Base-by-base conservation (phyloP, 1,284 basidiomycete genomes). In the Phlebopus sp. region DNA sequence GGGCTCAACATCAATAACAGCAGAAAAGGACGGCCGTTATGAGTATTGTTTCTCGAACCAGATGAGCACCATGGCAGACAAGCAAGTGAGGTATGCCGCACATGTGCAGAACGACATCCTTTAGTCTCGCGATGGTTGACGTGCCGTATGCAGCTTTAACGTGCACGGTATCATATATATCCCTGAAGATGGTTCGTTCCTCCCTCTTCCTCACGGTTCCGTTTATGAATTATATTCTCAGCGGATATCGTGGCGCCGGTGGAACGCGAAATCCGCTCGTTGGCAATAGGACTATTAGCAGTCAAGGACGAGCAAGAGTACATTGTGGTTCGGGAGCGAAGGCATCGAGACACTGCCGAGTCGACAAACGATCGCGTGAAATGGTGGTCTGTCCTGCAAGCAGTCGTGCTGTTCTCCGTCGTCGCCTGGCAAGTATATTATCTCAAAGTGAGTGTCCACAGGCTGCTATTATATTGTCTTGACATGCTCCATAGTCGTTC, bases 241-340 rank as follows among this genome's bases (percentile, higher is more conserved):
- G 53, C 66, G 79, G 89, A 90, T 58, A 77, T 84, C 32, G 88
- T 93, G 54, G 92, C 92, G 11, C 97, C 97, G 2, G 93, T 99
- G 50, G 97, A 99, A 68, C 84, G 88, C 42, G 96, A 99, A 75
- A 95, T 99, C 53, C 85, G 97, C 25, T 76, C 83, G 37, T 73
- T 99, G n/a, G 86, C 92, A 5, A 82, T 84, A 41, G 92, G 86
- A 4, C 72, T 99, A 31, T 83, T 91, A 56, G 74, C 91, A 14
- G 92, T 99, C 56, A 98, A 98, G 71, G 97, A 99, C 62, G 97
- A 99, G 69, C 96, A 99, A 65, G 94, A 97, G 69, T 99, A 99
- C 69, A 92, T 99, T 51, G 91, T 97, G 32, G 86, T 98, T 37
- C 80, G 97, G 38, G 97, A 99, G 70, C 81, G 83, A 47, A 86